A percentile compares a stretch with the other conserved stretches of the same genome.
Conservation (phyloP, 1,284 basidiomycete genomes). For the Heterobasidion irregulare region DNA sequence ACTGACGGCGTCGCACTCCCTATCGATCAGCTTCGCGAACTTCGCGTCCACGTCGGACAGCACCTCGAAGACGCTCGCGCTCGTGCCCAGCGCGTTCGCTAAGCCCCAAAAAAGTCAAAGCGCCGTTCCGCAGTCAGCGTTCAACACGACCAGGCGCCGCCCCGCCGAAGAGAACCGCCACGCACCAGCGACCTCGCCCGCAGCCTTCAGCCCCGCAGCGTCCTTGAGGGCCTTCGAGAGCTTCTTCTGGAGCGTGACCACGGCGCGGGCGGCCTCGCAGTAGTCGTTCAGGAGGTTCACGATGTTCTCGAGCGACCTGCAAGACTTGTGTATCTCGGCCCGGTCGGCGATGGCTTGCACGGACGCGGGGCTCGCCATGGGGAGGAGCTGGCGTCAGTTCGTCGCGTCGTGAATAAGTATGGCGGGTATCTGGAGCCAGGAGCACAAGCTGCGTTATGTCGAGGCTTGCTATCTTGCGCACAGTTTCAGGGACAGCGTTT, state of each 20-base stretch:
- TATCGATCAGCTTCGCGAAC: constrained; percentile 66
- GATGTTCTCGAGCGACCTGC: constrained; percentile 63
- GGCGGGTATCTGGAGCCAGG: too few species aligned
- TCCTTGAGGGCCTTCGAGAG: constrained; percentile 62
- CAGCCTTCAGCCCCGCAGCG: constrained; percentile 50
- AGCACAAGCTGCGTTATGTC: too few species aligned
- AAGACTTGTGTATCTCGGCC: constrained; percentile 68
- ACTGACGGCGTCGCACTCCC: constrained; percentile 58
- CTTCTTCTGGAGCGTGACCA: constrained; percentile 66
- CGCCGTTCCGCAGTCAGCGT: not conserved
- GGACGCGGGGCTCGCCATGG: constrained; percentile 7
- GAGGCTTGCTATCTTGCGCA: too few species aligned
- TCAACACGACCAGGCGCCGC: not conserved
- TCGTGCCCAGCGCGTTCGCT: constrained; percentile 61
- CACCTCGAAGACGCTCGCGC: constrained; percentile 58
- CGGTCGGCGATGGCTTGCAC: constrained; percentile 36
- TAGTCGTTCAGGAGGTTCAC: constrained; percentile 65
- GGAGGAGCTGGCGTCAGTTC: too few species aligned
- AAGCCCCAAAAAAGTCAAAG: not conserved
- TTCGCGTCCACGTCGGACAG: constrained; percentile 63
- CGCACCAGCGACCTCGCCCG: constrained; percentile 54
- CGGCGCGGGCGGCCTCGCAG: constrained; percentile 54
- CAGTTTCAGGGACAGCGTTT: too few species aligned
- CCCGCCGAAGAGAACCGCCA: constrained; percentile 2
- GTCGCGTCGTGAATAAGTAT: too few species aligned